phyloP scores from a whole-genome alignment of 306 rosid species.

The Senna siamea region DNA sequence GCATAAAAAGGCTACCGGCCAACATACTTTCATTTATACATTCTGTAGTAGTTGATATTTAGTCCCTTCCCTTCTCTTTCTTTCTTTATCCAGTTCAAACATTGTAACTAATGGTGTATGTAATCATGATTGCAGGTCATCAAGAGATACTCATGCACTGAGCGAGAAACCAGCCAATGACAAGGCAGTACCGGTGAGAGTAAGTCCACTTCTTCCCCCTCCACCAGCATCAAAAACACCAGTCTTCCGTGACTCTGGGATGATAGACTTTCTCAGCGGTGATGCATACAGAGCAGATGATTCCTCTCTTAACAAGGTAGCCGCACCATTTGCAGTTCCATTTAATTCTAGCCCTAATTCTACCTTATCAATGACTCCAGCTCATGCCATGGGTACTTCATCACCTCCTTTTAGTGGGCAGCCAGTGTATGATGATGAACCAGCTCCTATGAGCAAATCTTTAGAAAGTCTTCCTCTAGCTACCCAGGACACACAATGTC shows the following conservation, averaged over 20 bases:
- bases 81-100: constrained; percentile 16
- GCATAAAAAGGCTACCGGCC: constrained; percentile 14
- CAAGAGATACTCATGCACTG: constrained; percentile 58
- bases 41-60: constrained; percentile 3
- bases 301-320: constrained; percentile 46
- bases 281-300: constrained; percentile 74
- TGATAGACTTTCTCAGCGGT: constrained; percentile 91
- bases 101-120: constrained; percentile 25
- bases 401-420: constrained; percentile 47
- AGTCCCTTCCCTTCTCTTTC: not conserved
- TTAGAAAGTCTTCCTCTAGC: constrained; percentile 69
- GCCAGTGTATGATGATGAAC: constrained; percentile 77
- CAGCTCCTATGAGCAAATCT: constrained; percentile 59
- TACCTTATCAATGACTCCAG: constrained; percentile 41
- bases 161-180: constrained; percentile 62
- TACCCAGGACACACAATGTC: constrained; percentile 65
- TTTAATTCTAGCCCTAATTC: constrained; percentile 50
- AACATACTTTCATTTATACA: constrained; percentile 13
- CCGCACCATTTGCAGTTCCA: constrained; percentile 49
- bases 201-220: constrained; percentile 76
- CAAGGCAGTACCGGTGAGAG: constrained; percentile 49
- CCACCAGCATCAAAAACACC: constrained; percentile 84
- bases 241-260: constrained; percentile 54
- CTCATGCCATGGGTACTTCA: constrained; percentile 47
- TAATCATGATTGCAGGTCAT: constrained; percentile 61